Evolutionary conservation across 768 basidiomycete species (phyloP).

Genomic region (Boletus bicolor): DNA sequence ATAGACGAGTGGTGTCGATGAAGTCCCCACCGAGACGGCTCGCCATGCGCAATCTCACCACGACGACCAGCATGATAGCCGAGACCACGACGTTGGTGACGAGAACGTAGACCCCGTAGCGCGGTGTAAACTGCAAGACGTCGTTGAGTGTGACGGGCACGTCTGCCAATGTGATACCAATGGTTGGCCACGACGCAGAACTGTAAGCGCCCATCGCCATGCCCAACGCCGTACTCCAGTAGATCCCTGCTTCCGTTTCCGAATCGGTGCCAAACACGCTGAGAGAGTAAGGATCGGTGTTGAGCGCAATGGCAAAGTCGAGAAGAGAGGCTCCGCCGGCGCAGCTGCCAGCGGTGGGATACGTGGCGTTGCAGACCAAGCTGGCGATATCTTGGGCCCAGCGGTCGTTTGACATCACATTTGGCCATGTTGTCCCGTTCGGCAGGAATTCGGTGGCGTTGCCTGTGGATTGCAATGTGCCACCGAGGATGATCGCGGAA

Average conservation of each 20-base stretch:
- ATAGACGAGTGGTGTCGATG: background rate
- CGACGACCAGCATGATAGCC: background rate
- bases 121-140: background rate
- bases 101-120: slow-evolving; percentile 1
- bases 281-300: background rate
- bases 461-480: background rate
- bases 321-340: background rate
- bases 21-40: slow-evolving; percentile 2
- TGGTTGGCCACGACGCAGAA: background rate
- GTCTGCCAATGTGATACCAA: background rate
- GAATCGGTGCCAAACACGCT: background rate
- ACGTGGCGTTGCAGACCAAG: background rate
- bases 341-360: background rate
- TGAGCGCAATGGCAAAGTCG: background rate
- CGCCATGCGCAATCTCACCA: background rate
- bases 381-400: slow-evolving; percentile 2
- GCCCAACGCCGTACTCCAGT: background rate
- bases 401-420: background rate
- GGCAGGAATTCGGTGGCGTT: background rate
- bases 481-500: background rate
- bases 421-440: background rate
- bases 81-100: background rate
- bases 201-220: background rate
- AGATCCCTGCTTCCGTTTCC: background rate
- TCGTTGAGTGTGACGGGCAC: background rate